Percentiles rank a stretch among this genome's conserved stretches.
Evolutionary conservation across 192 early-diverging fungal genomes (phyloP).

Genomic region (Backusella sp.): DNA sequence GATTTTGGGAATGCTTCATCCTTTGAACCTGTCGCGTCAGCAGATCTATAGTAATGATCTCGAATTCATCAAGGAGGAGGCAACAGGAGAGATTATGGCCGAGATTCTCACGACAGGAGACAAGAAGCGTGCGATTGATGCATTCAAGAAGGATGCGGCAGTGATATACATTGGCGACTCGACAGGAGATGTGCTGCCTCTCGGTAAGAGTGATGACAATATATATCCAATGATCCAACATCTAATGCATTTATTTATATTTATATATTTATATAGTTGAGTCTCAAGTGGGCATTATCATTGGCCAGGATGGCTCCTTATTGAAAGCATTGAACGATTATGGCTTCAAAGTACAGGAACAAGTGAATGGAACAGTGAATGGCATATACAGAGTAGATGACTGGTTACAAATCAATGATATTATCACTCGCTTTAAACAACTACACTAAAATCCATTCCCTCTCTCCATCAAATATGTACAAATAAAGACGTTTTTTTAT

Average conservation of each 20-base stretch:
- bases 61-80: background rate
- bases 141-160: background rate
- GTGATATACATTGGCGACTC: conserved; percentile 30
- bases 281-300: conserved; percentile 19
- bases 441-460: background rate
- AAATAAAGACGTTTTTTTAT: background rate
- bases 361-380: background rate
- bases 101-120: conserved; percentile 13
- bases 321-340: background rate
- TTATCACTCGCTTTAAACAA: background rate
- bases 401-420: conserved; percentile 13
- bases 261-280: conserved; percentile 13
- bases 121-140: conserved; percentile 7
- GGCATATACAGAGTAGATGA: conserved; percentile 4
- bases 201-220: conserved; percentile 1
- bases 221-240: too few relatives aligned
- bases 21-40: background rate
- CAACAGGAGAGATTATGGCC: conserved; percentile 19
- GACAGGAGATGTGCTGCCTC: conserved; percentile 7
- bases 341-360: conserved; percentile 1
- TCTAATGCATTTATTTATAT: background rate
- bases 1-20: conserved; percentile 16
- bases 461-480: too few relatives aligned
- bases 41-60: conserved; percentile 20
- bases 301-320: conserved; percentile 17